phyloP scores from a whole-genome alignment of 305 asterid genomes.

The Ilex paraguariensis region DNA sequence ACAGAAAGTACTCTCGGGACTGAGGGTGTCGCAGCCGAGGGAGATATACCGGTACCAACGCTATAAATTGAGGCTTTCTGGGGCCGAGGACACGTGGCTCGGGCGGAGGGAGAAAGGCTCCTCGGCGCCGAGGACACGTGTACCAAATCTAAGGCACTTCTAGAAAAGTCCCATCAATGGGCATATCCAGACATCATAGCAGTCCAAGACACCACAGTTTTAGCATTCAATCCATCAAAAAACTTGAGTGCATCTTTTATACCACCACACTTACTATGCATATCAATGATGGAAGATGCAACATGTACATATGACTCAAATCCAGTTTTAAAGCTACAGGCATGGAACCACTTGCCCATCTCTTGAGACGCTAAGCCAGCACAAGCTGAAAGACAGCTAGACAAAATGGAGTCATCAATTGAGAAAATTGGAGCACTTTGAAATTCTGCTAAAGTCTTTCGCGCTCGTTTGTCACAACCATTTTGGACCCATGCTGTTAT shows the following conservation, averaged over 20 bases:
- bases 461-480: neutral
- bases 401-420: neutral
- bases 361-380: neutral
- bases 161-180: too few species aligned
- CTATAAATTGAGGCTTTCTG: too few species aligned
- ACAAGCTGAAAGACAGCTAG: neutral
- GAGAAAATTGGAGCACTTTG: neutral
- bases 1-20: too few species aligned
- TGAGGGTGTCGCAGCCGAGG: too few species aligned
- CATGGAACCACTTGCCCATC: neutral
- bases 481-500: neutral
- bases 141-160: too few species aligned
- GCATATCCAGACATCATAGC: neutral
- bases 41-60: too few species aligned
- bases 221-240: neutral
- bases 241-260: neutral
- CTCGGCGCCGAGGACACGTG: too few species aligned
- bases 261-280: constrained; percentile 1
- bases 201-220: neutral
- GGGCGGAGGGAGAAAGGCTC: too few species aligned
- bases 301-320: neutral
- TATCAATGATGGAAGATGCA: constrained; percentile 1
- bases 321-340: neutral
- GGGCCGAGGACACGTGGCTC: too few species aligned
- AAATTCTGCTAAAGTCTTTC: neutral